Base-by-base conservation (phyloP, 2,329 filamentous ascomycete species). In the Aspergillus vadensis region DNA sequence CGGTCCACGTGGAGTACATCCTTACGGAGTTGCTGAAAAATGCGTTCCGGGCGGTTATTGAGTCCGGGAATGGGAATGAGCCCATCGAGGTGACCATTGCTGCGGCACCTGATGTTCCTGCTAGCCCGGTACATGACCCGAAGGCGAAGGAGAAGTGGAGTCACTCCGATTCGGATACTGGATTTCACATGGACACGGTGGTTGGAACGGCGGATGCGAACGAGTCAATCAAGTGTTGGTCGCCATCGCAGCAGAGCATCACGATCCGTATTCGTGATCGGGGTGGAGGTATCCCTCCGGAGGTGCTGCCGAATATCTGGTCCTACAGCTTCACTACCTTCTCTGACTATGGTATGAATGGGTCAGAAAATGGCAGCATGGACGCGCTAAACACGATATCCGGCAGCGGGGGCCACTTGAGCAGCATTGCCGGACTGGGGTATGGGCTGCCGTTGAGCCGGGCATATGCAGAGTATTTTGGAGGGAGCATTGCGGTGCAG, bases 271-370 rank as follows among this genome's bases (percentile, higher is more conserved):
- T 99, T 67, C 88, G 95, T 8, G 95, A 99, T 74, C 88, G 92
- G n/a, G 95, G 95, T 53, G 94, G 94, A 44, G 95, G 95, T 38
- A 98, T 99, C 58, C 85, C 88, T 0, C 91, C 93, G 0, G 91
- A 93, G 15, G 88, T 95, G 27, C 80, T 95, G 36, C 88, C 89
- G 4, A 89, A 94, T 67, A 93, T 99, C 60, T 99, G 95, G 93
- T 93, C 92, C 6, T 99, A 98, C 75, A 95, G 91, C 64, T 99
- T 97, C 75, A 97, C 94, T 19, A 99, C 95, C 0, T 98, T 98
- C 76, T 89, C 86, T 59, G 91, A 91, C 21, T 84, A 88, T 57
- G 77, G 85, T 65, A 72, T 82, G 67, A 70, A 79, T 3, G 68
- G 76, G 5, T 75, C 77, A 2, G 77, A 85, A 63, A 81, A 85